A percentile compares a stretch with the other conserved stretches of the same genome.
These are phyloP conservation scores for Aquilaria malaccensis DNA, from an alignment of 345 rosid species.

Conservation along the genomic window DNA sequence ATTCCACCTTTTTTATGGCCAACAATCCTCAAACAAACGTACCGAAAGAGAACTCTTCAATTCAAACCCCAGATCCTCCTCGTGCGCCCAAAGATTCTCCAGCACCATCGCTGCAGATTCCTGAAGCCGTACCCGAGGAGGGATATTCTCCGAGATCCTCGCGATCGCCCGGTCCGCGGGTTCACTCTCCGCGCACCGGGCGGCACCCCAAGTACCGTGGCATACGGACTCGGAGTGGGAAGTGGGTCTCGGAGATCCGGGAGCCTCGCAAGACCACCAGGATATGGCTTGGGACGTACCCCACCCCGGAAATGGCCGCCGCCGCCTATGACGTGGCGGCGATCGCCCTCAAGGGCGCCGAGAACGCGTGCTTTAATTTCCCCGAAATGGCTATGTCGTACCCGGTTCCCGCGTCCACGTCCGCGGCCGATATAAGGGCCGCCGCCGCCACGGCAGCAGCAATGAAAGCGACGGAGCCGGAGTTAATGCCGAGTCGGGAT, in stretches of 20 bases:
- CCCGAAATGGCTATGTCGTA: conserved; percentile 41
- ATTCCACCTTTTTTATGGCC: too few species aligned
- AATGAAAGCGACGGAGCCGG: conserved; percentile 17
- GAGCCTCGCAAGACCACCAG: conserved; percentile 70
- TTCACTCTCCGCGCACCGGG: conserved; percentile 13
- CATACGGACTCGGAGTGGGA: conserved; percentile 58
- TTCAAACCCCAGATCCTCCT: not conserved
- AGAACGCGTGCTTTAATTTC: conserved; percentile 40
- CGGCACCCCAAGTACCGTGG: conserved; percentile 45
- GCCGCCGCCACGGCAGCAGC: conserved; percentile 60
- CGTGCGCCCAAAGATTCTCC: not conserved
- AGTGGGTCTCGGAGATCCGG: conserved; percentile 79
- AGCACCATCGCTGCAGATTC: conserved; percentile 11
- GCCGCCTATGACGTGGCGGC: conserved; percentile 79
- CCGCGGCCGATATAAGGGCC: conserved; percentile 43
- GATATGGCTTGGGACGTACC: conserved; percentile 68
- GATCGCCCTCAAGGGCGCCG: conserved; percentile 58
- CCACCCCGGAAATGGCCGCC: conserved; percentile 76
- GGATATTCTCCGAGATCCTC: conserved; percentile 11
- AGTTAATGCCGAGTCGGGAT: conserved; percentile 1
- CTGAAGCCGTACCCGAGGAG: conserved; percentile 15
- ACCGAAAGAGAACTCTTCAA: not conserved
- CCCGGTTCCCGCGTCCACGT: conserved; percentile 37
- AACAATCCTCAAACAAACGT: not conserved
- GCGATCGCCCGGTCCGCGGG: not conserved